These are phyloP conservation scores for Flammula alnicola DNA, from an alignment of 1,284 basidiomycete species.

Conservation along the genomic window DNA sequence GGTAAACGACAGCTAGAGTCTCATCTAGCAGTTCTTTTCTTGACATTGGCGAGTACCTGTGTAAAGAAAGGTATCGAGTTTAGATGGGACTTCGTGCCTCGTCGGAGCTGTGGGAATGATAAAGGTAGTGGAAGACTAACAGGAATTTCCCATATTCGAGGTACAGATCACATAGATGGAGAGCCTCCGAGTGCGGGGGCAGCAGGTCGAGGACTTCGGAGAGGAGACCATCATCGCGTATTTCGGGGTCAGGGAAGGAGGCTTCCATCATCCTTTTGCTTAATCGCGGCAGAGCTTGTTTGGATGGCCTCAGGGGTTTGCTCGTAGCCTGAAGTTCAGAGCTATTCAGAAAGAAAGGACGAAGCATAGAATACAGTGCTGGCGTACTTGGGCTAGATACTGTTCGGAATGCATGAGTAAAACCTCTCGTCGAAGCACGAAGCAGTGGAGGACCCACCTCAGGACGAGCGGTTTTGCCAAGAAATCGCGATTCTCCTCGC, in stretches of 20 bases:
- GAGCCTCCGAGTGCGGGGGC: conserved; percentile 53
- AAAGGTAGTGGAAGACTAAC: conserved; percentile 37
- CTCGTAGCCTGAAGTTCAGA: conserved; percentile 9
- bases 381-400: conserved; percentile 39
- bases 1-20: conserved; percentile 47
- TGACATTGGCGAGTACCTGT: conserved; percentile 40
- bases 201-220: conserved; percentile 41
- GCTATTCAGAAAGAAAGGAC: conserved; percentile 4
- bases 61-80: not conserved
- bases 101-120: not conserved
- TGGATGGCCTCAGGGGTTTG: not conserved
- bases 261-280: conserved; percentile 41
- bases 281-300: conserved; percentile 19
- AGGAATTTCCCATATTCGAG: conserved; percentile 60
- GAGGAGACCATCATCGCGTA: conserved; percentile 45
- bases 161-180: conserved; percentile 53
- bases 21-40: conserved; percentile 56
- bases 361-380: not conserved
- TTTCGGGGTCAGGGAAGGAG: conserved; percentile 31
- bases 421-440: not conserved
- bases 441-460: conserved; percentile 45
- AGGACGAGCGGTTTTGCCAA: conserved; percentile 64
- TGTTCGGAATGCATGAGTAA: conserved; percentile 15
- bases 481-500: conserved; percentile 58
- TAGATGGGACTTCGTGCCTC: too few relatives aligned